Evolutionary conservation across 1,284 basidiomycete genomes (phyloP), one percentile per base, ranked within the genome.

Genomic region (Ceratobasidium papillatum): DNA sequence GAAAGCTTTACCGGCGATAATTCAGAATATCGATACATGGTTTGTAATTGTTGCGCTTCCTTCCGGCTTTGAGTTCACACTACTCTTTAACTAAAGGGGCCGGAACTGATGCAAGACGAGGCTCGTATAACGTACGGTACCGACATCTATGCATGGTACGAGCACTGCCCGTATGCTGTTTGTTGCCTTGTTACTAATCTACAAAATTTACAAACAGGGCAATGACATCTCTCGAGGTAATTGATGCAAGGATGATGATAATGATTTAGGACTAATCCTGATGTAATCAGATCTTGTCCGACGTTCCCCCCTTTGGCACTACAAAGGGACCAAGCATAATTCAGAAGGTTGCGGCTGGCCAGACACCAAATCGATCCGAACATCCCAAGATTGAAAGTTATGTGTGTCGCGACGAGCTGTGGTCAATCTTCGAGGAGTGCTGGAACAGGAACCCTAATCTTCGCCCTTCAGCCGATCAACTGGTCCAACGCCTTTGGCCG

Each of bases 1-100:
- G 61, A 54, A 25, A 65, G 38, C 12, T 74, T 74, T 25, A 64
- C 72, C 0, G 72, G 72, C 1, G 72, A 74, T 30, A 74, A 74
- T 30, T 7, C 51, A 2, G 72, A 64, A 2, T 74, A 74, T 27
- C 25, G 72, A n/a, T 74, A 74, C n/a, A 74, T 74, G 72, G 72
- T 49, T 5, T 27, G 58, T n/a, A n/a, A n/a, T 4, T 7, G 12
- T 27, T 25, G n/a, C 17, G 19, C 9, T 49, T 14, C 2, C 7
- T 30, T 3, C 1, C 1, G 9, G 14, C 12, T n/a, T n/a, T n/a
- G n/a, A n/a, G n/a, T 45, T 5, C 2, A 12, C 2, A 9, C 32
- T 9, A 45, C 3, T 5, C 14, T 11, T 17, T 22, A n/a, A 25
- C 3, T 45, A 5, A 32, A 74, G 72, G 72, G 49, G 3, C 72